phyloP scores from a whole-genome alignment of 108 stramenopile genomes.

The Nitzschia putrida region DNA sequence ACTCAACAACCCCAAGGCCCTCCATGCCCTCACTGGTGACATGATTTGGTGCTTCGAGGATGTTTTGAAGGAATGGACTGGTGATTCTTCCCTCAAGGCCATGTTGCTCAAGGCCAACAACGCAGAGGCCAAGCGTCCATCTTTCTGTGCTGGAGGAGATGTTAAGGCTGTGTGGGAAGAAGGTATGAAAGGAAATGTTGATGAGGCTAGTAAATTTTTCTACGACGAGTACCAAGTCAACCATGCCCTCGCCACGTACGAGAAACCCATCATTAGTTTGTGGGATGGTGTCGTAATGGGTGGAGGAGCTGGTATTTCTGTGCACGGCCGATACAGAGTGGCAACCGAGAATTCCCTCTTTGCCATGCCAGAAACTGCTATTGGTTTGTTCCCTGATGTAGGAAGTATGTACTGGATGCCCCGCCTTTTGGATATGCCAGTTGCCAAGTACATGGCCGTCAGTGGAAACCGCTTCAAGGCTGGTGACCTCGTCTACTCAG shows the following conservation, averaged over 20 bases:
- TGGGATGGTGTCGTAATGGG: constrained; percentile 99
- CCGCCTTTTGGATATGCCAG: constrained; percentile 61
- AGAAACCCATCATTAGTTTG: constrained; percentile 75
- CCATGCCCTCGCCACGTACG: constrained; percentile 58
- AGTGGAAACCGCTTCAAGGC: constrained; percentile 86
- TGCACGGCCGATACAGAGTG: constrained; percentile 91
- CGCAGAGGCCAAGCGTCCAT: constrained; percentile 48
- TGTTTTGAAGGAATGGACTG: constrained; percentile 57
- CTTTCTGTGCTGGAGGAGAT: constrained; percentile 95
- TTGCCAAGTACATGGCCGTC: constrained; percentile 90
- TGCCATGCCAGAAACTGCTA: constrained; percentile 97
- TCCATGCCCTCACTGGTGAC: constrained; percentile 62
- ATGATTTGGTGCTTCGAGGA: constrained; percentile 61
- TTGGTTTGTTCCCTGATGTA: constrained; percentile 98
- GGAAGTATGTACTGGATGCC: constrained; percentile 92
- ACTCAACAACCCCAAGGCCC: constrained; percentile 70
- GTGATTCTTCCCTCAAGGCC: constrained; percentile 36
- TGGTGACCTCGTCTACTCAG: constrained; percentile 82
- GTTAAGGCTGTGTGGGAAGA: constrained; percentile 75
- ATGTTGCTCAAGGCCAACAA: constrained; percentile 58
- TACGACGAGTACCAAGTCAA: constrained; percentile 89
- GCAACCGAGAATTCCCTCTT: constrained; percentile 92
- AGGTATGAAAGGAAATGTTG: constrained; percentile 24
- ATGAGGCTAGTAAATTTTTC: constrained; percentile 71
- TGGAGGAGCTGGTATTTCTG: constrained; percentile 93